Evolutionary conservation across 257 asterid species (phyloP), one percentile per base, ranked within the genome.

Genomic region (Eustoma russellianum): DNA sequence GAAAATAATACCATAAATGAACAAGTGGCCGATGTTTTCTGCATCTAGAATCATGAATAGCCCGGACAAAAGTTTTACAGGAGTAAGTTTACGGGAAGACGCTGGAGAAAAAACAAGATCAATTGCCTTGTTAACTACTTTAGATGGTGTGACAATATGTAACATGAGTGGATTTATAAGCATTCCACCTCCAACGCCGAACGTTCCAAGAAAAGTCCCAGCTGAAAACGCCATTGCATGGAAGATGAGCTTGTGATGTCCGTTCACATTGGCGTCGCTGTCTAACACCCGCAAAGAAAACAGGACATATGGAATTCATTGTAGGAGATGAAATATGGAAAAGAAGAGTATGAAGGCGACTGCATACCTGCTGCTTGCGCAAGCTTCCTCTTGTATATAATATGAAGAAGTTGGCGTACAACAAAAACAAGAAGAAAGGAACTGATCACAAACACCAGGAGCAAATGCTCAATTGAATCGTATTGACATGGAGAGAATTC

Each of bases 151-250:
- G 55, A 88, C 95, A 28, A 83, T 46, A 68, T 81, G 84, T 62
- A 86, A 78, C 59, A 86, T 79, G 41, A 86, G 69, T 8, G 94
- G 96, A 67, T 83, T 81, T 54, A 77, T 81, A 33, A 83, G 79
- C 91, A 83, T 86, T 13, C 95, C 95, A 6, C 95, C 95, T 53
- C 95, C 95, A 33, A 83, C 79, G 43, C 96, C 96, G 48, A 86
- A 83, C 45, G 77, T 57, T 9, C 96, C 95, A n/a, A 94, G 91
- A 3, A 86, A 71, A 69, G 68, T 57, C 55, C 95, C 94, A 0
- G 86, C 94, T 17, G 80, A 50, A 13, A 86, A 66, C 17, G 92
- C 83, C 92, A 83, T 78, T 57, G 65, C 13, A 0, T 93, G 89
- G 66, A 85, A 82, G 33, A 71, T 30, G 51, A 81, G 35, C 66